A percentile compares a stretch with the other conserved stretches of the same genome.
Evolutionary conservation across 2,329 filamentous ascomycete genomes (phyloP).

Genomic region (Chaetomium strumarium): DNA sequence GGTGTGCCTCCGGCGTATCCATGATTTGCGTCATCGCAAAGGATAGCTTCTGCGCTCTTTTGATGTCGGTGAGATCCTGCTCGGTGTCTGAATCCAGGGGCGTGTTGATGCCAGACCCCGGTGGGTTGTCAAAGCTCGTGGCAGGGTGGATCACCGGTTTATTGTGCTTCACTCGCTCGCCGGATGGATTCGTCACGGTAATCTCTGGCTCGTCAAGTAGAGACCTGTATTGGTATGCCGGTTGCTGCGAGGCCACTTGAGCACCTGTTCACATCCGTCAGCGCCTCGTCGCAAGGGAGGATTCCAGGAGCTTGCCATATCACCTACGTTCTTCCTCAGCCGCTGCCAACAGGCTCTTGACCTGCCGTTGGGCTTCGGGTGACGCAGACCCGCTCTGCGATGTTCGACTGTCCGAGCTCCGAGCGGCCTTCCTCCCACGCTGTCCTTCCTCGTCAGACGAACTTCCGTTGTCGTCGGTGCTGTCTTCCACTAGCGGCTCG

Average conservation of each 20-base stretch:
- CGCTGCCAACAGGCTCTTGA: conserved; percentile 62
- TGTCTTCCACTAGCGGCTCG: conserved; percentile 58
- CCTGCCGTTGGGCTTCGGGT: conserved; percentile 35
- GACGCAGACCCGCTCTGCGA: conserved; percentile 31
- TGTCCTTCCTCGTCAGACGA: conserved; percentile 63
- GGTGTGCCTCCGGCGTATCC: conserved; percentile 67
- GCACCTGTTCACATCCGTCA: conserved; percentile 38
- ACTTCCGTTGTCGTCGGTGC: conserved; percentile 56
- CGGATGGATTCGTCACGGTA: conserved; percentile 56
- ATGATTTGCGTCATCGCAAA: conserved; percentile 76
- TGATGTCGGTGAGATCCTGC: conserved; percentile 76
- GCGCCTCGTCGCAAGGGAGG: conserved; percentile 6
- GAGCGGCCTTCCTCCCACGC: conserved; percentile 52
- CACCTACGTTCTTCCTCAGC: conserved; percentile 72
- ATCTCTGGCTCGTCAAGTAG: conserved; percentile 62
- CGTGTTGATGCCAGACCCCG: conserved; percentile 46
- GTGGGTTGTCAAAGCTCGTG: conserved; percentile 73
- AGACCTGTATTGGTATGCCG: conserved; percentile 53
- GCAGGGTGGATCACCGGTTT: conserved; percentile 67
- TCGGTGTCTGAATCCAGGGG: conserved; percentile 80
- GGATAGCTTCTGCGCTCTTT: conserved; percentile 76
- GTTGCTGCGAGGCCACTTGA: conserved; percentile 46
- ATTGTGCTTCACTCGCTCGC: conserved; percentile 50
- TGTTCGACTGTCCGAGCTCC: conserved; percentile 39
- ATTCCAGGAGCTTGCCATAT: not conserved